phyloP scores from a whole-genome alignment of 2,329 filamentous ascomycete species.

The Dryadomyces quercivorus region DNA sequence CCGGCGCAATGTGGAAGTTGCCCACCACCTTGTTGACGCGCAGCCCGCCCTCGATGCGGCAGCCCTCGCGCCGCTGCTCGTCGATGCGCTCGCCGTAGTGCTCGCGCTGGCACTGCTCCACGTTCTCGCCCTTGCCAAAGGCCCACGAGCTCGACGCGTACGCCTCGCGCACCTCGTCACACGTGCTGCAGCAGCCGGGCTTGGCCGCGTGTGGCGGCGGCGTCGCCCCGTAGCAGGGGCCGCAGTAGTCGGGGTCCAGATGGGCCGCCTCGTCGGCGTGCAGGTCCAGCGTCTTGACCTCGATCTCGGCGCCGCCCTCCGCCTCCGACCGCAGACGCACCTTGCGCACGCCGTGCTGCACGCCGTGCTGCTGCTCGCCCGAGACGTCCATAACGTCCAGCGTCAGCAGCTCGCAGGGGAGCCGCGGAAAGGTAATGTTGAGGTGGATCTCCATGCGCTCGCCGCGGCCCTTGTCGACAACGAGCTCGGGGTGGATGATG shows the following conservation, averaged over 20 bases:
- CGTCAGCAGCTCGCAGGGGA: slow-evolving; percentile 91
- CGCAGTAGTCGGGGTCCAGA: slow-evolving; percentile 85
- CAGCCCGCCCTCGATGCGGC: slow-evolving; percentile 81
- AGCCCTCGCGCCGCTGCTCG: slow-evolving; percentile 80
- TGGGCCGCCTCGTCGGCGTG: slow-evolving; percentile 61
- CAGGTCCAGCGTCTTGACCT: slow-evolving; percentile 56
- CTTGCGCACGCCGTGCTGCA: slow-evolving; percentile 86
- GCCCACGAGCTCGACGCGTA: slow-evolving; percentile 87
- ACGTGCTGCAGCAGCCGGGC: slow-evolving; percentile 90
- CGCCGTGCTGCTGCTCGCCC: slow-evolving; percentile 88
- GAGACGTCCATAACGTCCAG: slow-evolving; percentile 99
- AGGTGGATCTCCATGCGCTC: slow-evolving; percentile 99
- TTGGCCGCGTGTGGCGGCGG: slow-evolving; percentile 62
- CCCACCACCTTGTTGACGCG: slow-evolving; percentile 97
- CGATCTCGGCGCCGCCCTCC: slow-evolving; percentile 67
- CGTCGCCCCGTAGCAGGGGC: slow-evolving; percentile 78
- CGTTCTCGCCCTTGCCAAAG: slow-evolving; percentile 81
- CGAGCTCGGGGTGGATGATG: slow-evolving; percentile 77
- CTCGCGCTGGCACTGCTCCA: slow-evolving; percentile 91
- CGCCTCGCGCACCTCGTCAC: slow-evolving; percentile 90
- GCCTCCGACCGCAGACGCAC: slow-evolving; percentile 61
- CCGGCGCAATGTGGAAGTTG: slow-evolving; percentile 96
- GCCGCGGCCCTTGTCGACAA: slow-evolving; percentile 93
- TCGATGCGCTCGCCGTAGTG: slow-evolving; percentile 86
- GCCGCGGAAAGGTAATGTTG: slow-evolving; percentile 87